Percentiles rank a stretch among this genome's conserved stretches.
Evolutionary conservation across 1,284 basidiomycete genomes (phyloP).

Genomic region (Athelia psychrophila): DNA sequence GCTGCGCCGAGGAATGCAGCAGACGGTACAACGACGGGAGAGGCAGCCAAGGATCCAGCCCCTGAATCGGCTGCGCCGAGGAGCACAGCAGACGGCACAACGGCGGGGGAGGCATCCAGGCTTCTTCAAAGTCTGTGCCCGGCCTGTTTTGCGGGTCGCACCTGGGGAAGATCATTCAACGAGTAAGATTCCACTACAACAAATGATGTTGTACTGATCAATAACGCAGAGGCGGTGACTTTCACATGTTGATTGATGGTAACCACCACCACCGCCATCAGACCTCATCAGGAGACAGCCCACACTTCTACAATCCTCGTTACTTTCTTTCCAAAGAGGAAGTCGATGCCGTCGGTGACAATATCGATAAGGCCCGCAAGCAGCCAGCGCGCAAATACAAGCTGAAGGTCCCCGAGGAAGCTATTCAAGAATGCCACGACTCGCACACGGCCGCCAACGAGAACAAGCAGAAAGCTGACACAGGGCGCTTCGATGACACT

Average conservation of each 20-base stretch:
- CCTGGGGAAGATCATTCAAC: neutral
- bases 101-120: neutral
- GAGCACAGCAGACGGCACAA: no score
- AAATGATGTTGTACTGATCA: neutral
- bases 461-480: conserved; percentile 7
- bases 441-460: conserved; percentile 15
- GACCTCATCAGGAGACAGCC: neutral
- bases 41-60: no score
- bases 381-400: neutral
- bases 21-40: no score
- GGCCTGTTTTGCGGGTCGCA: neutral
- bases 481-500: conserved; percentile 11
- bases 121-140: neutral
- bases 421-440: conserved; percentile 12
- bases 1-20: no score
- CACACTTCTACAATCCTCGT: neutral
- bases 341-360: conserved; percentile 5
- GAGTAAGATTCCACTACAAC: neutral
- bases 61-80: no score
- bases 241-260: neutral
- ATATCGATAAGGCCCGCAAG: neutral
- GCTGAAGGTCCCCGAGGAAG: conserved; percentile 4
- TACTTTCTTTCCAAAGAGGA: neutral
- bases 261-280: neutral
- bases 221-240: neutral